Evolutionary conservation across 2,329 filamentous ascomycete genomes (phyloP), one percentile per base, ranked within the genome.

Genomic region (Xylariaceae sp.): DNA sequence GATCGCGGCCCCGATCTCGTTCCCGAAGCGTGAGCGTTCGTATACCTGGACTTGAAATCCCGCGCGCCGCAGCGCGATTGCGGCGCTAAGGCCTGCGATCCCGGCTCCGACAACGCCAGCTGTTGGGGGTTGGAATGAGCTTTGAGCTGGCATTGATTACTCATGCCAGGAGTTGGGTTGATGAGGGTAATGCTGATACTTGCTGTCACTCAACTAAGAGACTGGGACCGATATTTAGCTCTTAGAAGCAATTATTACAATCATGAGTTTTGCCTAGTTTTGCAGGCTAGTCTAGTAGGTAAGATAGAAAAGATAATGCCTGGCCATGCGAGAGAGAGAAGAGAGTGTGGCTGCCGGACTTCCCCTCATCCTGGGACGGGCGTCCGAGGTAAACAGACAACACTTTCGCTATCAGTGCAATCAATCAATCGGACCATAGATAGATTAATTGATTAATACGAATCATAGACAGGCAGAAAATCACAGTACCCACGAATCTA

Each of bases 1-100:
- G 19, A 79, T 76, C 1, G 76, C 76, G 1, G 76, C 76, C 3
- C 76, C 76, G 23, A 76, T 65, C 62, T 78, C 76, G 39, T 74
- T 73, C 50, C 70, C 70, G 54, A 78, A 62, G 11, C 47, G 26
- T 9, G 69, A 70, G n/a, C 68, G 63, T 44, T 73, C 71, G 40
- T 59, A 67, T 3, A 71, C 63, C 12, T 63, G 17, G 12, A 72
- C 70, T 23, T 50, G 48, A 50, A 69, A 64, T 21, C 69, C 69
- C 14, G 66, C 67, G 9, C 61, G 67, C 14, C 69, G 60, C 28
- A 71, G 61, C 2, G 67, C 65, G 19, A 69, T 58, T 6, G 67
- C 69, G 6, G 66, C 65, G 6, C 65, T 58, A 12, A 72, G 65
- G 8, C 70, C 70, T 0, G 68, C 69, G 45, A 72, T 67, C 4